These are phyloP conservation scores for Primulina eburnea DNA, from an alignment of 257 asterid species.

Conservation along the genomic window DNA sequence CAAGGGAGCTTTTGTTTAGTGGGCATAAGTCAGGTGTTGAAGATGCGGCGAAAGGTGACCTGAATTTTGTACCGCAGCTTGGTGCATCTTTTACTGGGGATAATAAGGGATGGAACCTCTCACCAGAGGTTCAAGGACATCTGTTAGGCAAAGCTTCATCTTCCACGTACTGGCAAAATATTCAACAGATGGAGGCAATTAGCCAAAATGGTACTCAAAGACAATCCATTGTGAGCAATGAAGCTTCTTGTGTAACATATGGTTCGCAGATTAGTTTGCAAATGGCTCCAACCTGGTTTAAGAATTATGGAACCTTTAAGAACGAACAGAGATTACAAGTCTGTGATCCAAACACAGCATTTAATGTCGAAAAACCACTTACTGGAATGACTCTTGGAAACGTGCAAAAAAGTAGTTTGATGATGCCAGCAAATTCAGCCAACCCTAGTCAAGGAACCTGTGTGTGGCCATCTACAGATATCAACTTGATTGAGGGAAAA, in stretches of 20 bases:
- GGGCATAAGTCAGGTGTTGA: slow-evolving; percentile 29
- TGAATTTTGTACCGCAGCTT: slow-evolving; percentile 22
- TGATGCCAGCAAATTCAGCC: slow-evolving; percentile 35
- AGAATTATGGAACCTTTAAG: slow-evolving; percentile 42
- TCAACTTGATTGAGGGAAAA: slow-evolving; percentile 25
- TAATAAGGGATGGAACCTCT: slow-evolving; percentile 27
- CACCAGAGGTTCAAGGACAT: slow-evolving; percentile 28
- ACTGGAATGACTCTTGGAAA: slow-evolving; percentile 32
- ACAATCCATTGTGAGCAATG: slow-evolving; percentile 26
- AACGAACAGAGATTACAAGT: slow-evolving; percentile 37
- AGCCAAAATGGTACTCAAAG: slow-evolving; percentile 28
- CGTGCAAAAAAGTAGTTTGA: slow-evolving; percentile 30
- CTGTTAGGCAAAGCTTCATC: slow-evolving; percentile 32
- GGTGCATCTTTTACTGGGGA: slow-evolving; percentile 28
- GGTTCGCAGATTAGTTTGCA: slow-evolving; percentile 38
- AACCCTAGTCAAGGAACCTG: slow-evolving; percentile 33
- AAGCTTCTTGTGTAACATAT: slow-evolving; percentile 25
- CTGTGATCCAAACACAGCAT: slow-evolving; percentile 27
- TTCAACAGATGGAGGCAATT: slow-evolving; percentile 24
- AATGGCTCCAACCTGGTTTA: slow-evolving; percentile 57
- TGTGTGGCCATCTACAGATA: slow-evolving; percentile 31
- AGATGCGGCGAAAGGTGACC: slow-evolving; percentile 27
- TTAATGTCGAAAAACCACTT: slow-evolving; percentile 28
- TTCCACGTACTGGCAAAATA: slow-evolving; percentile 25
- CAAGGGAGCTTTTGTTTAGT: slow-evolving; percentile 31